Conservation (phyloP, 257 asterid genomes). For the Salvia hispanica region DNA sequence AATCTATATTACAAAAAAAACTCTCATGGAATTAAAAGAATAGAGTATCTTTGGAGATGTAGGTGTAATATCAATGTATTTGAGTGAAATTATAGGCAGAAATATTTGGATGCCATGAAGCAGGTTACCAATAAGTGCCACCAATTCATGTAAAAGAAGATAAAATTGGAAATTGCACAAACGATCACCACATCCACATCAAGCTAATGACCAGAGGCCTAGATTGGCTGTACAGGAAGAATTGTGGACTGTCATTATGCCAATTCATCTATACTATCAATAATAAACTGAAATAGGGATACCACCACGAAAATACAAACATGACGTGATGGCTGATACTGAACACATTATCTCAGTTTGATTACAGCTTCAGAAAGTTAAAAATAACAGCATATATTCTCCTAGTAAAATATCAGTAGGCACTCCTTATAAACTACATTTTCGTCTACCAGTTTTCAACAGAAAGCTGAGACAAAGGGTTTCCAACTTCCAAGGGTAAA, state of each 20-base stretch:
- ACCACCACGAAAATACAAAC: constrained; percentile 1
- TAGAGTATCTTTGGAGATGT: background rate
- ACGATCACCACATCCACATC: background rate
- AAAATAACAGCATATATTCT: background rate
- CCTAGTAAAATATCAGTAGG: background rate
- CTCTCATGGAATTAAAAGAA: background rate
- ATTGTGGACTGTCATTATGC: too few relatives aligned
- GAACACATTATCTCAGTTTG: constrained; percentile 1
- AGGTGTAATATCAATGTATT: constrained; percentile 12
- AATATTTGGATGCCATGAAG: background rate
- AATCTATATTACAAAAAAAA: constrained; percentile 6
- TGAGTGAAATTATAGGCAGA: constrained; percentile 6
- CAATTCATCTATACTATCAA: background rate
- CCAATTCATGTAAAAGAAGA: constrained; percentile 4
- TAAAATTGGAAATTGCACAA: background rate
- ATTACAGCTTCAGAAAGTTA: background rate
- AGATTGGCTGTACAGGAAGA: too few relatives aligned
- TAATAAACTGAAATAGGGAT: background rate
- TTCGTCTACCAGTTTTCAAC: background rate
- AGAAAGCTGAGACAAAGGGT: too few relatives aligned
- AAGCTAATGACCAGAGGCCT: background rate
- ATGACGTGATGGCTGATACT: background rate
- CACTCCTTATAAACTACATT: background rate
- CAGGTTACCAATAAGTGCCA: background rate
- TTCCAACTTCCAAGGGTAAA: background rate